Evolutionary conservation across 2,329 filamentous ascomycete species (phyloP).

Genomic region (Colletotrichum eleusines): DNA sequence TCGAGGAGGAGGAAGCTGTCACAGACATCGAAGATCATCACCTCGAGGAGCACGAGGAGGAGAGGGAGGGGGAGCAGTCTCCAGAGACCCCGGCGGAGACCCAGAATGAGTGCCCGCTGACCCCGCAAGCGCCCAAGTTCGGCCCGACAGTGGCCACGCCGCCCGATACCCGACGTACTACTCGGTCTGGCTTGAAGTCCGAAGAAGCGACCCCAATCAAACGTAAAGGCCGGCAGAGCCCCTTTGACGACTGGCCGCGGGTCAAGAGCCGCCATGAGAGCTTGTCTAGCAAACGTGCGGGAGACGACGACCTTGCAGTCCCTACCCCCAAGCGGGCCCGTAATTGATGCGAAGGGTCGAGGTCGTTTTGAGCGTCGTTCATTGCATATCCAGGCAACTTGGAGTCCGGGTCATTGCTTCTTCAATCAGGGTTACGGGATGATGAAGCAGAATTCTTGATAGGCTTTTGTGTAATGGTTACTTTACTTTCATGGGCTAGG

Average conservation of each 20-base stretch:
- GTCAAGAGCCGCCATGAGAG: conserved; percentile 64
- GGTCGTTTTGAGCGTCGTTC: conserved; percentile 29
- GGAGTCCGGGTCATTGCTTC: conserved; percentile 6
- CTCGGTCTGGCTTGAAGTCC: conserved; percentile 65
- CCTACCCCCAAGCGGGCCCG: conserved; percentile 53
- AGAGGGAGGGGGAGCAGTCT: conserved; percentile 36
- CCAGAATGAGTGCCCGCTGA: conserved; percentile 46
- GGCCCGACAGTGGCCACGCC: conserved; percentile 67
- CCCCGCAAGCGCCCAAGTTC: conserved; percentile 68
- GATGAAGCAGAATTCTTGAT: conserved; percentile 37
- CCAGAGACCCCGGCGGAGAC: conserved; percentile 49
- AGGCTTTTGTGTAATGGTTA: conserved; percentile 40
- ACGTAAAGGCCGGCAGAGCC: conserved; percentile 59
- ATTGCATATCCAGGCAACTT: conserved; percentile 4
- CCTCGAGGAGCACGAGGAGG: conserved; percentile 52
- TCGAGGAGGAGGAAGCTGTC: conserved; percentile 70
- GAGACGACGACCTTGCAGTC: conserved; percentile 45
- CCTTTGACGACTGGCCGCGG: conserved; percentile 77
- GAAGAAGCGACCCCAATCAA: conserved; percentile 58
- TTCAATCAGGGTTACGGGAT: conserved; percentile 21
- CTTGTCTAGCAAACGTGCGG: conserved; percentile 22
- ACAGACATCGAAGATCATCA: conserved; percentile 69
- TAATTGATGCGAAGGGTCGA: conserved; percentile 43
- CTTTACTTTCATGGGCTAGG: conserved; percentile 28
- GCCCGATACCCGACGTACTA: conserved; percentile 71